Base-by-base conservation (phyloP, 2,329 filamentous ascomycete species). In the Venturia effusa region DNA sequence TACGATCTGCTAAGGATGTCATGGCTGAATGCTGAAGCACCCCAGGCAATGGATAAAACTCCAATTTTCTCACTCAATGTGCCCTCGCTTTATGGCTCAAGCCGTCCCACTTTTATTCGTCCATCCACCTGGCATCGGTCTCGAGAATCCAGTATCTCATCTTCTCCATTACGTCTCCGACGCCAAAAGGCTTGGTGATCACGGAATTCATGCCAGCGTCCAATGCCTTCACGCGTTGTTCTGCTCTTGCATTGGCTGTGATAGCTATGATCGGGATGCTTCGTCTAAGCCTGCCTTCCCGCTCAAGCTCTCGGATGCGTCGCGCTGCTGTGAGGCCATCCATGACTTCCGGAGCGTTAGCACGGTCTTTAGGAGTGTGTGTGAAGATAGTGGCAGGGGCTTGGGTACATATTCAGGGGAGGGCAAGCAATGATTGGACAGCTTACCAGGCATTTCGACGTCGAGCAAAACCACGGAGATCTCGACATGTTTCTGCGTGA, bases 101-200 rank as follows among this genome's bases (percentile, higher is more conserved):
- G 37, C 37, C n/a, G n/a, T n/a, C n/a, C n/a, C n/a, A n/a, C 43
- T 24, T 48, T 10, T 22, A 48, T 24, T 24, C 54, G 15, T 19
- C 30, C 24, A 39, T 22, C 27, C 24, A 17, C 32, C 43, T 22
- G 51, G 30, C 43, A 24, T 34, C 60, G 17, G 32, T 24, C 40
- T 27, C 22, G 10, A 19, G n/a, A 40, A 63, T 63, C 61, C 30
- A n/a, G n/a, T 41, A 30, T 19, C 11, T 39, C 34, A 64, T 64
- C 39, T 57, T 27, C 22, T 30, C 45, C 39, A 64, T 24, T 54
- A 75, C 63, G 37, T 74, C 72, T 27, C 69, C 68, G 17, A 74
- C 68, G 8, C 70, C 63, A 61, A 74, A 75, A 19, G 73, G 73
- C 65, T 74, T 75, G 10, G 67, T 68, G 27, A 74, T 32, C 54